Conservation (phyloP, 208 protist genomes). For the Crithidia sp. region DNA sequence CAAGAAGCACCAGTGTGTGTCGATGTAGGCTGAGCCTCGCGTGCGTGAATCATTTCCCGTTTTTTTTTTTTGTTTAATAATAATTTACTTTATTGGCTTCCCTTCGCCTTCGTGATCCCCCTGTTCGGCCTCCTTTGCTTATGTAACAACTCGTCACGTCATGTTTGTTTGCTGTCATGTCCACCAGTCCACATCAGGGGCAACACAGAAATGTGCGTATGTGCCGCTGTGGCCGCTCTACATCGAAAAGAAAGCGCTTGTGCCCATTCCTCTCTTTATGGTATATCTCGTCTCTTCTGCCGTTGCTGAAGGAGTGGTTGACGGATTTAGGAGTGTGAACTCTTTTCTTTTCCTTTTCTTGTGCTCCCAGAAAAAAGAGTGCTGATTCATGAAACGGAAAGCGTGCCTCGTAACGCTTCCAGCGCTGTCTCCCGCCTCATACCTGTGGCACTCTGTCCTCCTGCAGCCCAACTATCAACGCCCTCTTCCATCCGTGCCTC, state of each 20-base stretch:
- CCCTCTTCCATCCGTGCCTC: too few relatives aligned
- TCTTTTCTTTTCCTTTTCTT: neutral
- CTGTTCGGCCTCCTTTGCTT: too few relatives aligned
- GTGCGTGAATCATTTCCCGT: neutral
- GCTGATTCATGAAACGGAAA: too few relatives aligned
- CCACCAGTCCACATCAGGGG: too few relatives aligned
- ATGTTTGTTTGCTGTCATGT: neutral
- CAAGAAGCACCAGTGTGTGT: constrained; percentile 14
- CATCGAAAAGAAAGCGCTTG: neutral
- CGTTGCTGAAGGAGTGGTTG: too few relatives aligned
- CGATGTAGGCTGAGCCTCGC: neutral
- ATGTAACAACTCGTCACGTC: neutral
- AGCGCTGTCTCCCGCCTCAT: too few relatives aligned
- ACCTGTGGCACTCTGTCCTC: too few relatives aligned
- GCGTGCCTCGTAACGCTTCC: too few relatives aligned
- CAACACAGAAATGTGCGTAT: neutral
- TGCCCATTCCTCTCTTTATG: too few relatives aligned
- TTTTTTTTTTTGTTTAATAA: constrained; percentile 2
- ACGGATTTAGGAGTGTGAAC: neutral
- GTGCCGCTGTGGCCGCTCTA: neutral
- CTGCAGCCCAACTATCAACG: too few relatives aligned
- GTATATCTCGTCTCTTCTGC: too few relatives aligned
- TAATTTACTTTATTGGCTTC: neutral
- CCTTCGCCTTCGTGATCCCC: neutral
- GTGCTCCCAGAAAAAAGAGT: neutral